Percentiles rank a stretch among this genome's conserved stretches.
phyloP scores from a whole-genome alignment of 192 early-diverging fungal species.

The Lunasporangiospora selenospora region DNA sequence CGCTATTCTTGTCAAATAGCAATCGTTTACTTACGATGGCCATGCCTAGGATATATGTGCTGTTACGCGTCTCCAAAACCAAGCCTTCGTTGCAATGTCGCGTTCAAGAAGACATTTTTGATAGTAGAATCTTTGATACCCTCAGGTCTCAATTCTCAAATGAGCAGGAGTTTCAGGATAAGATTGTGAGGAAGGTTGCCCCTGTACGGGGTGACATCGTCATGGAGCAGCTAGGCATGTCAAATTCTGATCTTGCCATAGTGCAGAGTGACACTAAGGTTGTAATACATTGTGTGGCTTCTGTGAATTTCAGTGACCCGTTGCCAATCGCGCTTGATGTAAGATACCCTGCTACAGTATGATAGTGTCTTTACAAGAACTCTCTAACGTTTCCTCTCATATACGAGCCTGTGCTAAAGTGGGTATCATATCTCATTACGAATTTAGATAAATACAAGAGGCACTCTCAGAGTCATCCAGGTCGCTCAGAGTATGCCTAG shows the following conservation, averaged over 20 bases:
- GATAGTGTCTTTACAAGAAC: too few species aligned
- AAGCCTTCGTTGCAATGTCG: neutral
- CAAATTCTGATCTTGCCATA: neutral
- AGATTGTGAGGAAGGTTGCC: neutral
- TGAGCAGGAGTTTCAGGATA: neutral
- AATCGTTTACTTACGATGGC: too few species aligned
- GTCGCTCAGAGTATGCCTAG: neutral
- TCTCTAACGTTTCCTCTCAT: too few species aligned
- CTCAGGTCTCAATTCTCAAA: neutral
- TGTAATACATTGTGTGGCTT: slow-evolving; percentile 1
- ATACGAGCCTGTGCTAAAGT: too few species aligned
- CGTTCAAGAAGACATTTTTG: slow-evolving; percentile 1
- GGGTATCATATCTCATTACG: too few species aligned
- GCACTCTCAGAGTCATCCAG: neutral
- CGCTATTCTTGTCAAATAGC: too few species aligned
- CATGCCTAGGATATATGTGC: slow-evolving; percentile 11
- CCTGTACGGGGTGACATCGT: neutral
- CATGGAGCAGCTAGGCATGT: neutral
- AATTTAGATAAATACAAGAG: neutral
- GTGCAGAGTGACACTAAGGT: neutral
- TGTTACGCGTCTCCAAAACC: neutral
- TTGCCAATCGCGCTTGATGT: neutral
- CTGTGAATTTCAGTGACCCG: neutral
- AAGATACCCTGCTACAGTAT: too few species aligned
- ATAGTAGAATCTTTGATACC: slow-evolving; percentile 1